A percentile compares a stretch with the other conserved stretches of the same genome.
Evolutionary conservation across 176 grass and related monocot genomes (phyloP).

Genomic region (Oryza glumipatula): DNA sequence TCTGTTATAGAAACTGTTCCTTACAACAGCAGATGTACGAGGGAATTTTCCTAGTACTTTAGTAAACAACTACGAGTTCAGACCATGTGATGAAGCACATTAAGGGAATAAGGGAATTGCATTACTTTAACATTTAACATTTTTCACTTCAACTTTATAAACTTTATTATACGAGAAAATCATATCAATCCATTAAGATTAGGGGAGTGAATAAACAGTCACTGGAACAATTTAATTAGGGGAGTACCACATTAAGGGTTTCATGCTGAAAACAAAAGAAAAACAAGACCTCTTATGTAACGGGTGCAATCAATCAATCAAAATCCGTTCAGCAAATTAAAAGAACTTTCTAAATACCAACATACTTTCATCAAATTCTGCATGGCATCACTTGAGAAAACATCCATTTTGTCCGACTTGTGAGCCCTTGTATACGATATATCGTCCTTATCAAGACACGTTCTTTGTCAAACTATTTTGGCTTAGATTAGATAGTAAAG

Average conservation of each 20-base stretch:
- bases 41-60: neutral
- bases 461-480: neutral
- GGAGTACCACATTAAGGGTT: neutral
- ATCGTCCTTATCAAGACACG: neutral
- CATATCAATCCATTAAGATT: neutral
- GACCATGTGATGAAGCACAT: neutral
- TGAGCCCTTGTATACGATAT: neutral
- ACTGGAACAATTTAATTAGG: neutral
- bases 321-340: neutral
- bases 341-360: slow-evolving; percentile 1
- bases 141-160: neutral
- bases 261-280: neutral
- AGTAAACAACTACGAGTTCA: neutral
- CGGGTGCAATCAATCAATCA: neutral
- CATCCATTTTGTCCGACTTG: neutral
- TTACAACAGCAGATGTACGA: slow-evolving; percentile 16
- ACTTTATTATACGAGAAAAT: neutral
- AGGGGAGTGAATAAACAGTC: neutral
- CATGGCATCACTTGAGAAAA: neutral
- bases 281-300: neutral
- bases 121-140: neutral
- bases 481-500: neutral
- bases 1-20: neutral
- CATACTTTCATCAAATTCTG: slow-evolving; percentile 12
- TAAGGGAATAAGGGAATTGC: slow-evolving; percentile 8